Evolutionary conservation across 148 eudicot species (phyloP).

Genomic region (Fagopyrum tataricum): DNA sequence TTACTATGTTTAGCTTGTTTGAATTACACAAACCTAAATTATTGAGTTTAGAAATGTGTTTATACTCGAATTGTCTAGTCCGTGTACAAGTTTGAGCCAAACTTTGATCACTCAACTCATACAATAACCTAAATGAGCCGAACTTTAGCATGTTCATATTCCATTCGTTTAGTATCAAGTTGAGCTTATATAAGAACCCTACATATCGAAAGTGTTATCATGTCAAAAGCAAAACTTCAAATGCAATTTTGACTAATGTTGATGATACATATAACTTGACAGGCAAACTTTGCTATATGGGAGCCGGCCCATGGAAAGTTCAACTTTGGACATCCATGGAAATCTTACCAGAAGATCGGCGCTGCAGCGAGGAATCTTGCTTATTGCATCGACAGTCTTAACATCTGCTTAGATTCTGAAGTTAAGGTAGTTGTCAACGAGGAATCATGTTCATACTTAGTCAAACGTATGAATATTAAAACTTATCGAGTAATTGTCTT

Average conservation of each 20-base stretch:
- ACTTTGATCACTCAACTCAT: no score
- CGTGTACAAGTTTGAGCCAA: no score
- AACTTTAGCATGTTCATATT: no score
- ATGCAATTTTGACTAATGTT: background rate
- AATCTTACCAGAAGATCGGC: constrained; percentile 58
- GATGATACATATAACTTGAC: constrained; percentile 6
- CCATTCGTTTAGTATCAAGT: no score
- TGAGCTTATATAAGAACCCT: no score
- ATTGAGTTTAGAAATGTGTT: no score
- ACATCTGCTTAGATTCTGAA: constrained; percentile 48
- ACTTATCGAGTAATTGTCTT: background rate
- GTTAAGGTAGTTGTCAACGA: constrained; percentile 29
- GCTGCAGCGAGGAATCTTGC: constrained; percentile 66
- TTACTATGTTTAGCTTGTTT: no score
- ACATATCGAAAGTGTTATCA: background rate
- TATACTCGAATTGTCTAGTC: no score
- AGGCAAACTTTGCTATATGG: constrained; percentile 88
- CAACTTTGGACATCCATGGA: constrained; percentile 77
- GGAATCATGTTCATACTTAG: background rate
- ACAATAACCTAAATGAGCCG: no score
- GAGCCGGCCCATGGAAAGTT: constrained; percentile 81
- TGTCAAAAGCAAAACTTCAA: background rate
- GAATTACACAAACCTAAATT: no score
- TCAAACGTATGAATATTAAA: background rate
- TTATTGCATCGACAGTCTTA: constrained; percentile 55